Evolutionary conservation across 495 filamentous ascomycete species (phyloP), one percentile per base, ranked within the genome.

Genomic region (Penicillium tannophilum): DNA sequence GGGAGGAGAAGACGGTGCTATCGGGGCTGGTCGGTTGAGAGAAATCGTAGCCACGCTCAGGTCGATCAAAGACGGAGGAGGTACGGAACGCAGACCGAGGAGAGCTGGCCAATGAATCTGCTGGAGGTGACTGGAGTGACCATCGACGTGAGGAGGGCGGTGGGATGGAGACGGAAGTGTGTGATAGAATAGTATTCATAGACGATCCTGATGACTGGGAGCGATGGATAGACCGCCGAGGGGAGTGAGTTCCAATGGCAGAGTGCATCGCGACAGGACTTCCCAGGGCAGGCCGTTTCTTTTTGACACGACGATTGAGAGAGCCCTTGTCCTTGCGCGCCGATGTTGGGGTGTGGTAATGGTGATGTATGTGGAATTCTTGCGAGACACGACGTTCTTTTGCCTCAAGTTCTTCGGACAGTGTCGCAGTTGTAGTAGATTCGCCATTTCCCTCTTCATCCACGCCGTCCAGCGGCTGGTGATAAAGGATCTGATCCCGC

Each of bases 301-400:
- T 95, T 71, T 86, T 90, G 19, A 84, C 74, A 45, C 86, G 86
- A 61, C 84, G 86, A 39, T 77, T 64, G 23, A 71, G 63, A 12
- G 75, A 56, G 0, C 67, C 60, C 47, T 76, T 74, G 43, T 90
- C 85, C 54, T 86, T 84, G 66, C 85, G 67, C 5, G 64, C 42
- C 26, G 58, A 52, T 58, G 74, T 80, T 47, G 86, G 79, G 36
- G 88, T 82, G 60, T 96, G 91, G 62, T 96, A 95, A 68, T 97
- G 93, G 60, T 96, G 92, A 66, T 97, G 92, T 42, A 97, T 88
- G 65, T 97, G 93, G 39, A 96, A 74, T 63, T 90, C 89, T 64
- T 91, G 88, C 11, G 87, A 85, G 3, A 84, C 68, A 36, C 81
- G 72, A 10, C 74, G 73, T 17, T 81, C 73, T 36, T 81, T 82